A percentile compares a stretch with the other conserved stretches of the same genome.
Evolutionary conservation across 1,139 yeast species (phyloP).

Genomic region (Sugiyamaella japonica): DNA sequence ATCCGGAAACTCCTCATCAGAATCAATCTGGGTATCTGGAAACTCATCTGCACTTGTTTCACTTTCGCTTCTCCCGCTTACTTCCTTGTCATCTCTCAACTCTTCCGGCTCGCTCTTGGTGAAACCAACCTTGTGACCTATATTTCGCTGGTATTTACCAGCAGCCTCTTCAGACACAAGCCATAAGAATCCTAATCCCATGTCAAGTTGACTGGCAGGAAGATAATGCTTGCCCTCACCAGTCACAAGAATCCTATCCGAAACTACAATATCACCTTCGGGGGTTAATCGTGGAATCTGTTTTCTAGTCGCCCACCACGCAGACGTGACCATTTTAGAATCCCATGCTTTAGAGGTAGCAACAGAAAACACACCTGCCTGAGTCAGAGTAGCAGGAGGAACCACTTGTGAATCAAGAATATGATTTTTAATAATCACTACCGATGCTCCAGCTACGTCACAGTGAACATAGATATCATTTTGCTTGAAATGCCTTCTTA

Average conservation of each 20-base stretch:
- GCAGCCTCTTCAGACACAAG: constrained; percentile 59
- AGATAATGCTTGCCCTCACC: constrained; percentile 58
- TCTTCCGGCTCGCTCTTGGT: constrained; percentile 14
- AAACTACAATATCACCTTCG: constrained; percentile 58
- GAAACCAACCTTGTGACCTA: constrained; percentile 16
- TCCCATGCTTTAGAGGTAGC: constrained; percentile 88
- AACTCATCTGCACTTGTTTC: constrained; percentile 32
- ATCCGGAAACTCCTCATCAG: constrained; percentile 25
- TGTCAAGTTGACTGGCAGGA: constrained; percentile 80
- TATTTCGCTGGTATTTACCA: constrained; percentile 44
- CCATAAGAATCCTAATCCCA: constrained; percentile 89
- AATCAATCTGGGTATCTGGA: constrained; percentile 31
- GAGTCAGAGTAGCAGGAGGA: constrained; percentile 85
- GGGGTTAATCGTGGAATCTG: constrained; percentile 71
- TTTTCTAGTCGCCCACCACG: constrained; percentile 75
- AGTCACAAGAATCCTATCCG: constrained; percentile 61
- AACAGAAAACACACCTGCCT: constrained; percentile 83
- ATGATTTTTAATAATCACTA: constrained; percentile 78
- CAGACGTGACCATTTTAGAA: constrained; percentile 71
- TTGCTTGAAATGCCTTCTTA: constrained; percentile 68
- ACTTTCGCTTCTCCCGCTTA: constrained; percentile 24
- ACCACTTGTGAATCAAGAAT: constrained; percentile 49
- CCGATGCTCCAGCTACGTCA: constrained; percentile 71
- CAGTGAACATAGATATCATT: constrained; percentile 74
- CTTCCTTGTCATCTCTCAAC: too few species aligned